A percentile compares a stretch with the other conserved stretches of the same genome.
phyloP scores from a whole-genome alignment of 2,329 filamentous ascomycete species.

The Dothistroma pini region DNA sequence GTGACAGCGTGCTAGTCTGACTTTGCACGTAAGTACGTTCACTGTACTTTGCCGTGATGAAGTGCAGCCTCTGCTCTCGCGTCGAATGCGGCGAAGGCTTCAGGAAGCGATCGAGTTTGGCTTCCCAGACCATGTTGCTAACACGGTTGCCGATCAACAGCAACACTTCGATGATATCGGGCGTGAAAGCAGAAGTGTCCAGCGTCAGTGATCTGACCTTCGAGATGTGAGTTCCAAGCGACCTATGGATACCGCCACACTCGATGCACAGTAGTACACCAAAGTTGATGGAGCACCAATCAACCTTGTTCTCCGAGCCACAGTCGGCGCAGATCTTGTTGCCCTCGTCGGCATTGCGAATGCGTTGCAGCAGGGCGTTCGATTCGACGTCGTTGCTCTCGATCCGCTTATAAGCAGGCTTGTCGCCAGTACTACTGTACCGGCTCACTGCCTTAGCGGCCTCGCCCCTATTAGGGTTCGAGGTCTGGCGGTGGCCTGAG shows the following conservation, averaged over 20 bases:
- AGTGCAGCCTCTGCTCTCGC: conserved; percentile 85
- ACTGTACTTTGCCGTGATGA: conserved; percentile 93
- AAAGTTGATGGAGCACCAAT: conserved; percentile 98
- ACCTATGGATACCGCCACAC: conserved; percentile 95
- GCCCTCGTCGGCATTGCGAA: conserved; percentile 85
- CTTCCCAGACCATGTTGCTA: conserved; percentile 96
- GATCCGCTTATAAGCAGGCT: conserved; percentile 68
- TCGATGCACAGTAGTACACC: conserved; percentile 96
- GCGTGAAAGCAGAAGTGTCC: conserved; percentile 93
- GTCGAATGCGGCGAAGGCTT: conserved; percentile 77
- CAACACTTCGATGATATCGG: conserved; percentile 92
- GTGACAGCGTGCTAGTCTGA: conserved; percentile 58
- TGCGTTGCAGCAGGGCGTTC: conserved; percentile 71
- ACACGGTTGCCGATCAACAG: conserved; percentile 89
- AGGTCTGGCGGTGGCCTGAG: conserved; percentile 51
- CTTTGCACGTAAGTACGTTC: conserved; percentile 78
- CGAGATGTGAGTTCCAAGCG: conserved; percentile 93
- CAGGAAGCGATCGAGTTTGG: conserved; percentile 66
- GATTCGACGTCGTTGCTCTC: conserved; percentile 76
- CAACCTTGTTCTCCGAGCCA: conserved; percentile 83
- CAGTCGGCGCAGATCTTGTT: conserved; percentile 96
- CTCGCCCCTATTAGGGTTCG: conserved; percentile 41
- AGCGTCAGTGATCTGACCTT: conserved; percentile 94
- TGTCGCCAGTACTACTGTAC: conserved; percentile 86
- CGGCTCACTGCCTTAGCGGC: conserved; percentile 62